Evolutionary conservation across 371 early-diverging fungal species (phyloP).

Genomic region (Rhizopus stolonifer): DNA sequence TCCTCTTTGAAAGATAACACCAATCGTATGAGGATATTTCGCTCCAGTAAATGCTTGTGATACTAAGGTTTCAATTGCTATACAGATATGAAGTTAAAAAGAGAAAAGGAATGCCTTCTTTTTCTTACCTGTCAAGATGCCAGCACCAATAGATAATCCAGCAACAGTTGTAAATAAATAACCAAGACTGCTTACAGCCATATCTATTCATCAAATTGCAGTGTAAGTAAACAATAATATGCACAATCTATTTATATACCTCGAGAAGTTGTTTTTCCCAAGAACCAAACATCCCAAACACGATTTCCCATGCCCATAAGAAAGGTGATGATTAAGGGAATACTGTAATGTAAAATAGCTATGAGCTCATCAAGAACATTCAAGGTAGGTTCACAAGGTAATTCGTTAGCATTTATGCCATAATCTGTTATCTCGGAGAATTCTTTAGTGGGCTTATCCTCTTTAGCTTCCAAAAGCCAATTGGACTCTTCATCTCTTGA

Average conservation of each 20-base stretch:
- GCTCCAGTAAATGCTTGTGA: conserved; percentile 48
- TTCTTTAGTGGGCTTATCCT: not conserved
- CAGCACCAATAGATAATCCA: conserved; percentile 38
- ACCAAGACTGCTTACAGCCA: conserved; percentile 40
- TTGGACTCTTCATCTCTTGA: not conserved
- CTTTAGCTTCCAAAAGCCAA: not conserved
- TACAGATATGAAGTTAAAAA: not conserved
- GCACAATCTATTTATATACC: no score
- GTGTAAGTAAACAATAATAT: no score
- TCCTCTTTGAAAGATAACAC: conserved; percentile 40
- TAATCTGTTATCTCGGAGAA: not conserved
- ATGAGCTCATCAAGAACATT: not conserved
- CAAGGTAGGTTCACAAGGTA: not conserved
- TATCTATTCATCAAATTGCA: conserved; percentile 13
- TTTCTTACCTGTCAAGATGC: conserved; percentile 40
- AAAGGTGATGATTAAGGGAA: conserved; percentile 35
- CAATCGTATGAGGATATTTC: conserved; percentile 29
- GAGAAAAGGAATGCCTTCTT: not conserved
- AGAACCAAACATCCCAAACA: conserved; percentile 40
- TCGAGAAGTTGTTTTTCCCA: conserved; percentile 31
- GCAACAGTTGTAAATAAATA: conserved; percentile 31
- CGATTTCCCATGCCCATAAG: conserved; percentile 28
- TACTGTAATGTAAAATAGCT: conserved; percentile 4
- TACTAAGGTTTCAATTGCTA: conserved; percentile 47
- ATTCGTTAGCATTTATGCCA: not conserved